Base-by-base conservation (phyloP, 129 eudicot genomes). In the Heracleum sosnowskyi region DNA sequence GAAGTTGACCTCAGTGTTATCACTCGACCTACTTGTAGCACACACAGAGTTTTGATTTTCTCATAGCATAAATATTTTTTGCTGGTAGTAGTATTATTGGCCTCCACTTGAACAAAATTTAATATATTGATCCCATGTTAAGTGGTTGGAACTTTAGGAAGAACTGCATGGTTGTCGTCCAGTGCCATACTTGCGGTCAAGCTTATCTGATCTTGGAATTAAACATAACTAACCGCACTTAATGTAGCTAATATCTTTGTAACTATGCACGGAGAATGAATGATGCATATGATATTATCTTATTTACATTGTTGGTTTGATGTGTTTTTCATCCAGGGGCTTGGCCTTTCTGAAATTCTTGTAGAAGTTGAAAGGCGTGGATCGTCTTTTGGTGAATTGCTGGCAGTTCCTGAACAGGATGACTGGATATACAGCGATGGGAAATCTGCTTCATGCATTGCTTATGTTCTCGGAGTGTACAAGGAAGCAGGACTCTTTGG, bases 401-500 rank as follows among this genome's bases (percentile, higher is more conserved):
- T 96, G 86, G 83, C 93, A 1, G 81, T 96, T 79, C 97, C 99
- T 11, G 99, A 96, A 77, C 93, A 88, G 47, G 99, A 96, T 49
- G 90, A 96, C 78, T 96, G 99, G 99, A 81, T 73, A 37, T 96
- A 96, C 57, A 85, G 77, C 34, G 99, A 96, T 53, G 99, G 99
- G 62, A 90, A 84, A 66, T 96, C 99, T 42, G 76, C 95, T 69
- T 96, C 99, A 28, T 96, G 99, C 84, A 91, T 96, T 69, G 99
- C 97, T n/a, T 92, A 86, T 51, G 87, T 92, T 75, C 96, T 96
- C 69, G 97, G 89, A 79, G 82, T 96, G 85, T 96, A 96, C 86
- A 96, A 96, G 85, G 97, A 78, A 84, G 99, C 99, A 24, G 99
- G 99, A 80, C 83, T 96, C 39, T 96, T 96, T 78, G 99, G 88